A percentile compares a stretch with the other conserved stretches of the same genome.
Evolutionary conservation across 139 green algal species (phyloP).

Genomic region (Micractinium conductrix): DNA sequence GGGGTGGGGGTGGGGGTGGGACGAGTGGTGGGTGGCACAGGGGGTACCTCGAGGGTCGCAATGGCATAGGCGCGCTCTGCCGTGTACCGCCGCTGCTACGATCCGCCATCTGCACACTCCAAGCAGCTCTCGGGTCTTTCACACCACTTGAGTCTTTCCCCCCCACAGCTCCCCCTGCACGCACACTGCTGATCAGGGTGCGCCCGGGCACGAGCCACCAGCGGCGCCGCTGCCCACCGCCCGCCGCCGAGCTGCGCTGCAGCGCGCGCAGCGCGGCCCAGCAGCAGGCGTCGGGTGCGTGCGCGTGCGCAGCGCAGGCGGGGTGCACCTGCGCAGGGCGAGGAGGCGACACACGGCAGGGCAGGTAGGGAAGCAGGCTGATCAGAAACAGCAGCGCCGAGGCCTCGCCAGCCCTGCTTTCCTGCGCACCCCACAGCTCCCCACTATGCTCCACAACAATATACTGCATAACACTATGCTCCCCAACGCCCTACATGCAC

Average conservation of each 20-base stretch:
- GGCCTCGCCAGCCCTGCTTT: too few relatives aligned
- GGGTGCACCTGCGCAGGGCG: slow-evolving; percentile 25
- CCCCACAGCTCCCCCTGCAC: neutral
- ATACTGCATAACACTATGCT: too few relatives aligned
- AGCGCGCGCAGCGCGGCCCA: slow-evolving; percentile 21
- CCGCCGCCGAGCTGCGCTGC: slow-evolving; percentile 18
- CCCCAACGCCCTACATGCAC: neutral
- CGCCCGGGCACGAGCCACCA: slow-evolving; percentile 51
- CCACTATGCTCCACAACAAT: too few relatives aligned
- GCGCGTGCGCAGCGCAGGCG: slow-evolving; percentile 29
- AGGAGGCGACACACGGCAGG: neutral
- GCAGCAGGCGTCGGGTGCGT: slow-evolving; percentile 24
- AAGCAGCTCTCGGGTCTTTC: too few relatives aligned
- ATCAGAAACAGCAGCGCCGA: neutral
- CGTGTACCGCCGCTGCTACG: too few relatives aligned
- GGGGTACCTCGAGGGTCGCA: too few relatives aligned
- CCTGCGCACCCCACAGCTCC: too few relatives aligned
- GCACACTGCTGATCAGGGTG: slow-evolving; percentile 37
- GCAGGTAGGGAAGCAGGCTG: neutral
- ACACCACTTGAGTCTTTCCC: too few relatives aligned
- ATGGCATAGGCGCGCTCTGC: too few relatives aligned
- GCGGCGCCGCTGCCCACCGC: neutral
- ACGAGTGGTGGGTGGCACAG: neutral
- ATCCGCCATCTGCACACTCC: too few relatives aligned
- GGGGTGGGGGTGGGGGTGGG: neutral